A percentile compares a stretch with the other conserved stretches of the same genome.
Evolutionary conservation across 1,284 basidiomycete genomes (phyloP).

Genomic region (Macrocystidia cucumis): DNA sequence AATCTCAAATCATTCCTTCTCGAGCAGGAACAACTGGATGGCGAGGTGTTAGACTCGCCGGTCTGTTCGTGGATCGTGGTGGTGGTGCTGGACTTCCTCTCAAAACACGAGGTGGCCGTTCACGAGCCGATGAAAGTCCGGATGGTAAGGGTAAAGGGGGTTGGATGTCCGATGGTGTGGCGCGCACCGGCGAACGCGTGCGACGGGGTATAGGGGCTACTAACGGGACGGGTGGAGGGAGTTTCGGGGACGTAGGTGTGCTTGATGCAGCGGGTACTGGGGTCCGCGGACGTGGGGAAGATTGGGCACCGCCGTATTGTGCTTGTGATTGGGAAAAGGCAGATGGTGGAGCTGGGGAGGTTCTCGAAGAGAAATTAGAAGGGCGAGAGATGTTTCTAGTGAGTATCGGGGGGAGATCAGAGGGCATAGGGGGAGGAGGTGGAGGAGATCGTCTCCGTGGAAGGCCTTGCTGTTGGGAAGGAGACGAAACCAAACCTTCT

Average conservation of each 20-base stretch:
- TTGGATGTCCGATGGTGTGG: conserved; percentile 8
- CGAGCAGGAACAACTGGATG: no score
- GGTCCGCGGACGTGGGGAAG: neutral
- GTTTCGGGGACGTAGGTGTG: neutral
- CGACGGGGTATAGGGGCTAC: conserved; percentile 14
- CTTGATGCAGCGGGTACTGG: neutral
- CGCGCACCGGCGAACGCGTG: conserved; percentile 10
- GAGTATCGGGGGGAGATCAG: conserved; percentile 9
- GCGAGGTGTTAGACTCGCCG: conserved; percentile 45
- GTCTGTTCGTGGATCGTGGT: conserved; percentile 55
- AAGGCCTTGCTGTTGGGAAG: conserved; percentile 15
- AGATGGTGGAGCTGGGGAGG: neutral
- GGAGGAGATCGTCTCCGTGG: conserved; percentile 12
- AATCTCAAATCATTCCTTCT: no score
- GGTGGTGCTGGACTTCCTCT: conserved; percentile 37
- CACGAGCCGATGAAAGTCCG: conserved; percentile 8
- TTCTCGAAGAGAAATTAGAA: neutral
- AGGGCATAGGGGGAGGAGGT: conserved; percentile 7
- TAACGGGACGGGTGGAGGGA: conserved; percentile 4
- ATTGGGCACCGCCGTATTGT: neutral
- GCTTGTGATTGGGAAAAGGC: neutral
- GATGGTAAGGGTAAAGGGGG: conserved; percentile 5
- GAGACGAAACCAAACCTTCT: conserved; percentile 10
- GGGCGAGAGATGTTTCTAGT: conserved; percentile 4
- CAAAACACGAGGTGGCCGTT: conserved; percentile 25